phyloP scores from a whole-genome alignment of 768 basidiomycete species.

The Naganishia randhawae region DNA sequence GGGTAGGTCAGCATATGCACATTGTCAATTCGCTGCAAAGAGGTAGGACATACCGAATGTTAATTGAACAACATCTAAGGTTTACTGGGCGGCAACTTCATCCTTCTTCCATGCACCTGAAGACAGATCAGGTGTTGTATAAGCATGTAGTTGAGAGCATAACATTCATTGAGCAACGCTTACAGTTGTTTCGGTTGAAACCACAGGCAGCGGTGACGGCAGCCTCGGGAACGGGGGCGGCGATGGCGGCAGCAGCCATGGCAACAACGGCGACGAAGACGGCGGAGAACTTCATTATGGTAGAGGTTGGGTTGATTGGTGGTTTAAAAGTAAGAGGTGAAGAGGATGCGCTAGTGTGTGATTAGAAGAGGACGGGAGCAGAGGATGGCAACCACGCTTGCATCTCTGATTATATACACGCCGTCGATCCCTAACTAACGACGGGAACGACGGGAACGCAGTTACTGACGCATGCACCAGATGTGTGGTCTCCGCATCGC shows the following conservation, averaged over 20 bases:
- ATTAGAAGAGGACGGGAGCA: not conserved
- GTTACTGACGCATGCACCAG: constrained; percentile 22
- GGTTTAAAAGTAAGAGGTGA: constrained; percentile 4
- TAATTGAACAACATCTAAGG: not conserved
- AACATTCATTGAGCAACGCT: constrained; percentile 20
- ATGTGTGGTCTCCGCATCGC: not conserved
- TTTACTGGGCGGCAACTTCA: not conserved
- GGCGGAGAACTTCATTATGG: constrained; percentile 43
- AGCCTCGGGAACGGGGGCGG: constrained; percentile 39
- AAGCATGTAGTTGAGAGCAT: too few relatives aligned
- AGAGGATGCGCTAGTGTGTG: constrained; percentile 7
- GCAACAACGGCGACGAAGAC: constrained; percentile 38
- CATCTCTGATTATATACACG: constrained; percentile 19
- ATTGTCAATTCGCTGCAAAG: not conserved
- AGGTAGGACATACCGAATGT: not conserved
- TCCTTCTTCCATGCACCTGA: constrained; percentile 28
- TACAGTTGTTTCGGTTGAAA: constrained; percentile 28
- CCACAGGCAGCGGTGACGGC: constrained; percentile 31
- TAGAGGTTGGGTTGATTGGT: not conserved
- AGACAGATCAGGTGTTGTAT: not conserved
- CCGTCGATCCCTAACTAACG: not conserved
- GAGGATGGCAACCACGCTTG: not conserved
- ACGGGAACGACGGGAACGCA: not conserved
- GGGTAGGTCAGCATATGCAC: not conserved
- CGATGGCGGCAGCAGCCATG: constrained; percentile 37